phyloP scores from a whole-genome alignment of 495 filamentous ascomycete species.

The Hapsidospora chrysogenum region DNA sequence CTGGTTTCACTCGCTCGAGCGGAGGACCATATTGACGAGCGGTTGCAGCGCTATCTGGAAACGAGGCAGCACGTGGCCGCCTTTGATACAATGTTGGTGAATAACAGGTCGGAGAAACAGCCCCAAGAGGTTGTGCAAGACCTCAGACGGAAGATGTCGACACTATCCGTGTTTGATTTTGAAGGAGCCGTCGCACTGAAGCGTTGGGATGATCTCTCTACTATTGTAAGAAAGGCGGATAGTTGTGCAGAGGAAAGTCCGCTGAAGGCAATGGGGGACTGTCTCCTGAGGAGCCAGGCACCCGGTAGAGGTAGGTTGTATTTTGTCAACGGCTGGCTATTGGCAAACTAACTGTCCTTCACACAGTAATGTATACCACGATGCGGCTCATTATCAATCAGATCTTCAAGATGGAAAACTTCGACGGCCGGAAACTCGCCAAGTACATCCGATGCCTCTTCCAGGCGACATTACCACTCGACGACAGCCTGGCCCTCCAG shows the following conservation, averaged over 20 bases:
- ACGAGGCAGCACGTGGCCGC: conserved; percentile 36
- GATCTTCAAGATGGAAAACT: conserved; percentile 35
- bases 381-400: conserved; percentile 46
- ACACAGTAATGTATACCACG: conserved; percentile 27
- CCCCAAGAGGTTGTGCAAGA: conserved; percentile 29
- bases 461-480: conserved; percentile 36
- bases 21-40: conserved; percentile 40
- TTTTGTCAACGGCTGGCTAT: too few relatives aligned
- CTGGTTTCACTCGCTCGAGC: conserved; percentile 43
- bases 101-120: conserved; percentile 10
- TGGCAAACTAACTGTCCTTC: too few relatives aligned
- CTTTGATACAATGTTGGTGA: conserved; percentile 26
- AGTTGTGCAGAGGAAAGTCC: conserved; percentile 16
- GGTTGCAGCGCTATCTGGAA: conserved; percentile 41
- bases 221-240: conserved; percentile 38
- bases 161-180: conserved; percentile 54
- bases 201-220: conserved; percentile 47
- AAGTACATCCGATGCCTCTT: conserved; percentile 63
- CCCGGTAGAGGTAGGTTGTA: conserved; percentile 27
- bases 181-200: conserved; percentile 53
- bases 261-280: conserved; percentile 41
- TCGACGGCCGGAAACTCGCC: conserved; percentile 38
- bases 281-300: conserved; percentile 35
- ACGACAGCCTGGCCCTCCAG: conserved; percentile 27
- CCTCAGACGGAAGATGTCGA: conserved; percentile 41